These are phyloP conservation scores for Pseudogymnoascus sp. DNA, from an alignment of 2,329 filamentous ascomycete species.

Conservation along the genomic window DNA sequence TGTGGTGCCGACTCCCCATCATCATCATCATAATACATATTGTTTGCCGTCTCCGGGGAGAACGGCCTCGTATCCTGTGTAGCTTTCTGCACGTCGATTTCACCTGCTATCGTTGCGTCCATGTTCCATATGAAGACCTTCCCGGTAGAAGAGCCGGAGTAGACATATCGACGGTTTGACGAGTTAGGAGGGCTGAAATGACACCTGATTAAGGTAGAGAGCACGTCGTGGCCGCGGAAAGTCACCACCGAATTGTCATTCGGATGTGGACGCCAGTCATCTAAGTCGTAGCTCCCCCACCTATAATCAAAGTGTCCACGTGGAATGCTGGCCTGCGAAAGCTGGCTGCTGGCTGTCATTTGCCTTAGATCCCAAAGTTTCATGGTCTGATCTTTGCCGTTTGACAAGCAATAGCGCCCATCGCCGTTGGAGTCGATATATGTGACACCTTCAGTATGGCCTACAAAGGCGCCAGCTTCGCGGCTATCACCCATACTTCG, in stretches of 20 bases:
- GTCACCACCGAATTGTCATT: conserved; percentile 89
- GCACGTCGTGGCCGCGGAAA: conserved; percentile 81
- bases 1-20: conserved; percentile 11
- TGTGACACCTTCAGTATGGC: conserved; percentile 59
- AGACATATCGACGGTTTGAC: conserved; percentile 87
- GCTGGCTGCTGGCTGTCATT: conserved; percentile 51
- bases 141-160: conserved; percentile 83
- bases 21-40: conserved; percentile 22
- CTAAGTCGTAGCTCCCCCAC: conserved; percentile 56
- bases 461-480: conserved; percentile 58
- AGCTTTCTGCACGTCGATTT: conserved; percentile 68
- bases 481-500: conserved; percentile 83
- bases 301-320: conserved; percentile 67
- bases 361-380: conserved; percentile 94
- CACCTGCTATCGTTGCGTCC: conserved; percentile 74
- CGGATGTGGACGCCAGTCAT: conserved; percentile 64
- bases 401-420: conserved; percentile 79
- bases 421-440: conserved; percentile 66
- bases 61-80: conserved; percentile 56
- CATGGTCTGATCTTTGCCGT: conserved; percentile 94
- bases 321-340: not conserved
- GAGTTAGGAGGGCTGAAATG: conserved; percentile 86
- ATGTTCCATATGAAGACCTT: conserved; percentile 89
- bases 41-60: conserved; percentile 29
- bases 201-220: conserved; percentile 86